Base-by-base conservation (phyloP, 2,329 filamentous ascomycete species). In the Aspergillus sp. region DNA sequence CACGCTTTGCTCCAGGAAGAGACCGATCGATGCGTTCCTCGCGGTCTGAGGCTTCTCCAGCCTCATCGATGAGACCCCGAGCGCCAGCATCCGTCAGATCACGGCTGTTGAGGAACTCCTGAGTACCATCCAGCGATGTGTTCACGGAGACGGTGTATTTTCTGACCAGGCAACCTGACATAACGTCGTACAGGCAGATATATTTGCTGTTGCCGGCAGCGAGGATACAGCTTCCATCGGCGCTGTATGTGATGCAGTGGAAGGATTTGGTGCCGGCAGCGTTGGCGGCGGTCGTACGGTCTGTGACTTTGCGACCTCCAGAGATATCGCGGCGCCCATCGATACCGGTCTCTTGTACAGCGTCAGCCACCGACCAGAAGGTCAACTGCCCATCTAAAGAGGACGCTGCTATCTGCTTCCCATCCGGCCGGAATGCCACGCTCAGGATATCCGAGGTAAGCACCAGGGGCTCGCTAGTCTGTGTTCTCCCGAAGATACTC, bases 131-230 rank as follows among this genome's bases (percentile, higher is more conserved):
- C 3, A 99, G 80, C 2, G 93, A 96, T n/a, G 97, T 81, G 74
- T 99, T 99, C 68, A 96, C 85, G 66, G 91, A 96, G 68, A 98
- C 93, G 2, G 93, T 97, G 71, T 89, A 99, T 71, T 97, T 97
- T 74, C 96, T 96, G 55, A 98, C 80, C 11, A 99, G 79, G 0
- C 95, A 91, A 73, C 95, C 92, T 0, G 93, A 96, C 57, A 87
- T 87, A 32, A 96, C 91, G n/a, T 96, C 93, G 76, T 99, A 99
- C 57, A 99, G 76, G 71, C 95, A 98, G 52, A 99, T 97, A 74
- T 96, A 97, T 78, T 99, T 99, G 86, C 92, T 97, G 80, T 95
- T 96, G 32, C 95, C 95, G 48, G 86, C 93, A 1, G 93, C 95
- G 41, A 99, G 80, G 11, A 99, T 81, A 67, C 95, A 97, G 61